phyloP scores from a whole-genome alignment of 768 basidiomycete species.

The Phylloporus sp. region DNA sequence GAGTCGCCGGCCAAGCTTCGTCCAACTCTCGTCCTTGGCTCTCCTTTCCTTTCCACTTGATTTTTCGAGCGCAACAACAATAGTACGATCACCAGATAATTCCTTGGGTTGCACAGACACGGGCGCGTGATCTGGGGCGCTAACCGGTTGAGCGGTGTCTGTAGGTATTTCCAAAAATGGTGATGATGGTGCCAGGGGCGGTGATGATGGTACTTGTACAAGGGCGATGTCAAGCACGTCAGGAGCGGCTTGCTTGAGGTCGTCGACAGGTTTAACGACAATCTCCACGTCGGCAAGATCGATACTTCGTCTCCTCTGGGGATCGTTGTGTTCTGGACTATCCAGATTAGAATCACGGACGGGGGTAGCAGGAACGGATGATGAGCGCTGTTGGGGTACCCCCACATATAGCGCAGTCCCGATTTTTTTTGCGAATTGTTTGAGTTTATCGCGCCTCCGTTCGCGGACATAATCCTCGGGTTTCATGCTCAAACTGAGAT shows the following conservation, averaged over 20 bases:
- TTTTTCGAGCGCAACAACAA: constrained; percentile 34
- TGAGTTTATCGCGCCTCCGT: constrained; percentile 74
- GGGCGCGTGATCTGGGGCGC: constrained; percentile 2
- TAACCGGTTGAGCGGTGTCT: constrained; percentile 5
- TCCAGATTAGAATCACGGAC: constrained; percentile 31
- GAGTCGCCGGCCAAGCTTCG: constrained; percentile 60
- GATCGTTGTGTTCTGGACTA: constrained; percentile 20
- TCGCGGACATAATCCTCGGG: constrained; percentile 71
- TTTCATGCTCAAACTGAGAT: constrained; percentile 87
- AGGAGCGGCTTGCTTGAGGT: neutral
- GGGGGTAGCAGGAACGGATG: constrained; percentile 52
- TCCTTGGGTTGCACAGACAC: constrained; percentile 4
- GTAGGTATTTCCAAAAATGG: constrained; percentile 16
- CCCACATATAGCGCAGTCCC: constrained; percentile 23
- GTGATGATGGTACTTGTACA: neutral
- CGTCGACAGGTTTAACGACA: constrained; percentile 7
- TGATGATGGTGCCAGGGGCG: constrained; percentile 5
- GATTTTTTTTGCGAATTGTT: constrained; percentile 66
- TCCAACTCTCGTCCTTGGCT: constrained; percentile 50
- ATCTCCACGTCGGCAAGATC: constrained; percentile 36
- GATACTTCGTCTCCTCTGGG: constrained; percentile 31
- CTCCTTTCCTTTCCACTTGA: constrained; percentile 35
- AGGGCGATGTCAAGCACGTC: neutral
- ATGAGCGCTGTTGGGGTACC: constrained; percentile 44
- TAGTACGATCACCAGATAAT: constrained; percentile 31